These are phyloP conservation scores for Parasarocladium wereldwijsianum DNA, from an alignment of 2,329 filamentous ascomycete genomes.

Conservation along the genomic window DNA sequence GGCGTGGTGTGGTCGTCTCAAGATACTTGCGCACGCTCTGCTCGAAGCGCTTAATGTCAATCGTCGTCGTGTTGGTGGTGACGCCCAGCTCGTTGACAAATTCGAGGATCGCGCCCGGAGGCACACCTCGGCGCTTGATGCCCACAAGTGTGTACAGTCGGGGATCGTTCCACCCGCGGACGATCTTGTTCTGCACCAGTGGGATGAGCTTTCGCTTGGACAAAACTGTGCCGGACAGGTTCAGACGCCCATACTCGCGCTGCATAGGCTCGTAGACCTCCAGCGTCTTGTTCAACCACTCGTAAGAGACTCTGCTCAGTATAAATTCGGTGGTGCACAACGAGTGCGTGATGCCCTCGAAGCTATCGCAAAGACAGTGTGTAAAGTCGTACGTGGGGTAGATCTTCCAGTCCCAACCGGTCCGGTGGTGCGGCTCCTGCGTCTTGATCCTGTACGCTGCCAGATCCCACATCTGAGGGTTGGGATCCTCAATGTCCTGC, in stretches of 20 bases:
- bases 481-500: slow-evolving; percentile 68
- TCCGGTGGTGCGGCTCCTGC: slow-evolving; percentile 57
- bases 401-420: slow-evolving; percentile 17
- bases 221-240: slow-evolving; percentile 70
- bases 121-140: slow-evolving; percentile 70
- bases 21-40: slow-evolving; percentile 74
- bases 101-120: slow-evolving; percentile 73
- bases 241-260: slow-evolving; percentile 56
- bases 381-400: slow-evolving; percentile 59
- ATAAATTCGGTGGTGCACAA: slow-evolving; percentile 91
- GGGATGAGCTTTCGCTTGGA: slow-evolving; percentile 75
- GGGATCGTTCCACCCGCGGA: slow-evolving; percentile 84
- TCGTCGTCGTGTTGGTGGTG: slow-evolving; percentile 65
- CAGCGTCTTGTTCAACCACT: slow-evolving; percentile 72
- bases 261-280: slow-evolving; percentile 89
- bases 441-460: slow-evolving; percentile 78
- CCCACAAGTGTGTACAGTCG: slow-evolving; percentile 78
- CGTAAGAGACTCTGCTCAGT: slow-evolving; percentile 71
- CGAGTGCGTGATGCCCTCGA: slow-evolving; percentile 83
- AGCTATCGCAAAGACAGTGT: slow-evolving; percentile 81
- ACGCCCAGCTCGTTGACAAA: slow-evolving; percentile 89
- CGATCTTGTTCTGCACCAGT: slow-evolving; percentile 62
- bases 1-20: slow-evolving; percentile 71
- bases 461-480: slow-evolving; percentile 94
- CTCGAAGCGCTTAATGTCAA: slow-evolving; percentile 73